Conservation (phyloP, 176 grass and related monocot genomes). For the Aegilops speltoides region DNA sequence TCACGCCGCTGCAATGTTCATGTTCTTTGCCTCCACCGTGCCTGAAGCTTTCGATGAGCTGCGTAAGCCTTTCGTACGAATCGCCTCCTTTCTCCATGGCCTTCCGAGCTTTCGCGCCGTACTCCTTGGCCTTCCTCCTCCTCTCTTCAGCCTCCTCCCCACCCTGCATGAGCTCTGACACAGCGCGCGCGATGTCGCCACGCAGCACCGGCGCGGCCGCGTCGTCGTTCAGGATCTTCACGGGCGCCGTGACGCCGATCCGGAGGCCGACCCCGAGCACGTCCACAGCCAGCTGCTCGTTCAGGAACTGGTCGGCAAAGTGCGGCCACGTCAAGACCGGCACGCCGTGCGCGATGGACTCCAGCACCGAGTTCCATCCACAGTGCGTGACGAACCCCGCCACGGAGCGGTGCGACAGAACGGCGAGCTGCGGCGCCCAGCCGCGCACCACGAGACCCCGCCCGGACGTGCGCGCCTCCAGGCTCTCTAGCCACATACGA, state of each 20-base stretch:
- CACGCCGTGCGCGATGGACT: constrained; percentile 46
- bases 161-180: constrained; percentile 38
- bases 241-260: constrained; percentile 18
- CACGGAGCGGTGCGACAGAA: constrained; percentile 38
- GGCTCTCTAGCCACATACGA: constrained; percentile 5
- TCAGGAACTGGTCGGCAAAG: constrained; percentile 59
- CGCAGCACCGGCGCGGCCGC: not conserved
- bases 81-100: not conserved
- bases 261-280: constrained; percentile 46
- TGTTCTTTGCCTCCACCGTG: not conserved
- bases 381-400: constrained; percentile 51
- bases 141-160: constrained; percentile 32
- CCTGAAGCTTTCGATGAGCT: not conserved
- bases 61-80: not conserved
- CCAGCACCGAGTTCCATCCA: constrained; percentile 53
- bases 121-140: constrained; percentile 37
- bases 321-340: constrained; percentile 59
- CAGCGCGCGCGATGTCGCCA: constrained; percentile 8
- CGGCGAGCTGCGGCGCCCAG: constrained; percentile 46
- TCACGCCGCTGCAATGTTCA: not conserved
- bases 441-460: constrained; percentile 39
- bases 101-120: constrained; percentile 30
- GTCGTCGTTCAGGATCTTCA: not conserved
- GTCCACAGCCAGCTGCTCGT: constrained; percentile 49
- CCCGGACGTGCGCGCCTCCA: constrained; percentile 22